Evolutionary conservation across 2,329 filamentous ascomycete species (phyloP), one percentile per base, ranked within the genome.

Genomic region (Metarhizium album): DNA sequence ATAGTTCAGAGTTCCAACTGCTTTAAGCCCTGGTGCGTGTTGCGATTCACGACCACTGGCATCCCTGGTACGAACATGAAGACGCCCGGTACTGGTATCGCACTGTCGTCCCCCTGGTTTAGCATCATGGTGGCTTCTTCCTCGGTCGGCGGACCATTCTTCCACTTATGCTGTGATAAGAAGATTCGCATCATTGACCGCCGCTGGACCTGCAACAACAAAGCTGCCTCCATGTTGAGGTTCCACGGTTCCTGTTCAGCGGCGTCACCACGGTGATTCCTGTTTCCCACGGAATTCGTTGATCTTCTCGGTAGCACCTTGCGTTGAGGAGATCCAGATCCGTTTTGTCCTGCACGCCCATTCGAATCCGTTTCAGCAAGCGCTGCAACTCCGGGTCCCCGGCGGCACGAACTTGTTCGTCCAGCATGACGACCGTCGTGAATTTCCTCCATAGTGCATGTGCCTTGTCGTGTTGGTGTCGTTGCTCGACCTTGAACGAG

Each of bases 221-320:
- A 43, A 18, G 18, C 40, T 47, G 52, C 52, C 49, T 51, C 52
- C 24, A 51, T 45, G 46, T 54, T 54, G 42, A 54, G 49, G 49
- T 54, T 51, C 52, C 46, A 11, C 46, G 46, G 42, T 54, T 51
- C 42, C 46, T 48, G 24, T 54, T 52, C 6, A 54, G 49, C 23
- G 52, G 52, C 37, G 52, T 54, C 20, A 54, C 45, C 40, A 48
- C 46, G 16, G 42, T 52, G 20, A 53, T 49, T 14, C 47, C 51
- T n/a, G 27, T 45, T n/a, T 53, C 51, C 48, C 48, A 53, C 18
- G 48, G 45, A n/a, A 50, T 50, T 16, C 27, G 27, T 8, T 8
- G 5, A 5, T 8, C 27, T 8, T 29, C 27, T 8, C 9, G 27
- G 27, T 29, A 29, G 27, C 27, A 29, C 27, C 27, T 29, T 29